A percentile compares a stretch with the other conserved stretches of the same genome.
phyloP scores from a whole-genome alignment of 2,329 filamentous ascomycete species.

The Zarea fungicola region DNA sequence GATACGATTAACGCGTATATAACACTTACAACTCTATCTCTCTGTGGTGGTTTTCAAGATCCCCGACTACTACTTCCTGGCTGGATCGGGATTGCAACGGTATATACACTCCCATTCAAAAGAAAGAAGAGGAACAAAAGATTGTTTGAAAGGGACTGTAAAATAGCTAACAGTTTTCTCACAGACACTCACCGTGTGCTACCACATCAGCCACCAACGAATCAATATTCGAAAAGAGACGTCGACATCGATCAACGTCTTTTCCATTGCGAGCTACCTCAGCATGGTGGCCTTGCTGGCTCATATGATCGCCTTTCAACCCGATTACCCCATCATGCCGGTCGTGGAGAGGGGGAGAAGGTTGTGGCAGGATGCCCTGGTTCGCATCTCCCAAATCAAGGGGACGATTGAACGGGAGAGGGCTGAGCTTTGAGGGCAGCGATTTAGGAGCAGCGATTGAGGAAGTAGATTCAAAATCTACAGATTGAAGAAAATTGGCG shows the following conservation, averaged over 20 bases:
- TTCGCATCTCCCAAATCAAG: constrained; percentile 24
- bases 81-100: constrained; percentile 73
- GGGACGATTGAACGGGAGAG: constrained; percentile 29
- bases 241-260: constrained; percentile 69
- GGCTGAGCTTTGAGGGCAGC: constrained; percentile 23
- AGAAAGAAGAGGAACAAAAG: not conserved
- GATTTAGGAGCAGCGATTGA: no score
- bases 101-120: constrained; percentile 31
- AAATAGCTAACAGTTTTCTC: not conserved
- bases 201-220: constrained; percentile 72
- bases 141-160: no score
- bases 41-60: constrained; percentile 65
- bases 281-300: constrained; percentile 66
- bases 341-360: constrained; percentile 39
- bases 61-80: constrained; percentile 67
- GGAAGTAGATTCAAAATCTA: no score
- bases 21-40: constrained; percentile 65
- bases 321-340: constrained; percentile 57
- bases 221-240: constrained; percentile 78
- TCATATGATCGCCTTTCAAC: constrained; percentile 59
- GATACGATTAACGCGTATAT: constrained; percentile 71
- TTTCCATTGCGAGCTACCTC: constrained; percentile 70
- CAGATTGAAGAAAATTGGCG: no score
- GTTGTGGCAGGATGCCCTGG: constrained; percentile 31
- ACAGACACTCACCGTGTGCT: constrained; percentile 66